Base-by-base conservation (phyloP, 139 green algal genomes). In the Raphidocelis subcapitata region DNA sequence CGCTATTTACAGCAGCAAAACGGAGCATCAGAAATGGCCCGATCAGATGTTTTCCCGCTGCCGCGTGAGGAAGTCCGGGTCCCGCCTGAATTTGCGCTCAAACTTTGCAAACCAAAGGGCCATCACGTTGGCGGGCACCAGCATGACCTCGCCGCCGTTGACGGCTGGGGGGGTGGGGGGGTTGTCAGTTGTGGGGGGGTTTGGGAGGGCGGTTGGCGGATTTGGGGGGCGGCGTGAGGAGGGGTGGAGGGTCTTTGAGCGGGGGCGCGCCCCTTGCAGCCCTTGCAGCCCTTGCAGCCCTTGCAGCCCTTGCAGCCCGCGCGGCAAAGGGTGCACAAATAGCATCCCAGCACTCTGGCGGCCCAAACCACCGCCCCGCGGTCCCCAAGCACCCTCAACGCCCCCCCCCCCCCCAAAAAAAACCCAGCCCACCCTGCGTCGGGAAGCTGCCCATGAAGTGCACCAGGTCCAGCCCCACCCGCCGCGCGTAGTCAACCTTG, bases 61-160 rank as follows among this genome's bases (percentile, higher is more conserved):
- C 0, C 85, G 71, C n/a, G 82, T 86, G 1, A 90, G 68, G 68
- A 91, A 91, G 62, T 91, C 83, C 0, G 85, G 85, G 65, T 91
- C 85, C 28, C 78, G 51, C 32, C 68, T 68, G 63, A 83, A 91
- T 49, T 86, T 87, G 33, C 77, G 57, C 21, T 85, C 62, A 55
- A 88, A 90, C 46, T 69, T 68, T 12, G 57, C 63, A 21, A 83
- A 82, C 85, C 83, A 88, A 51, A 77, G 83, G 68, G 12, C 16
- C 29, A 31, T 26, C 54, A 20, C 61, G 32, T 29, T 60, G 24
- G 51, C 51, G 31, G 3, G 14, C 10, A 51, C 23, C 49, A 63
- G 15, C 3, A 62, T 28, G 12, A 60, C 33, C 8, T 33, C 4
- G 24, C 31, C n/a, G n/a, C n/a, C n/a, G n/a, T n/a, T n/a, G n/a